Conservation (phyloP, 495 filamentous ascomycete species). For the Neurospora pannonica region DNA sequence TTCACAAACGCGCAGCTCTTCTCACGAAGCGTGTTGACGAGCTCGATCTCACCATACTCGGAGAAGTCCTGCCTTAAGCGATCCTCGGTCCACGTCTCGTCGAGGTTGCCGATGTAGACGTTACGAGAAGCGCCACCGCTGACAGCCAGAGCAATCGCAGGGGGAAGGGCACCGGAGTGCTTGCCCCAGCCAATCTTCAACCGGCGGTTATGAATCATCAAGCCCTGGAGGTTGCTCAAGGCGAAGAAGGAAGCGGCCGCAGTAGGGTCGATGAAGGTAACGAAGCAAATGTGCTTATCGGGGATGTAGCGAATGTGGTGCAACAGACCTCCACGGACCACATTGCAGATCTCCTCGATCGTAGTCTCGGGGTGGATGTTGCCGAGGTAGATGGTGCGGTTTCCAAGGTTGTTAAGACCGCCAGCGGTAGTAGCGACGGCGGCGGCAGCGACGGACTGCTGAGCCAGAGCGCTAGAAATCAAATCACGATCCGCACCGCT, state of each 20-base stretch:
- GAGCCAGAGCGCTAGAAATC: slow-evolving; percentile 89
- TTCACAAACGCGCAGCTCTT: slow-evolving; percentile 99
- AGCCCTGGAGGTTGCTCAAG: slow-evolving; percentile 86
- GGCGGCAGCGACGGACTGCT: slow-evolving; percentile 94
- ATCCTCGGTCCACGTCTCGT: slow-evolving; percentile 95
- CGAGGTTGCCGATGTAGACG: slow-evolving; percentile 95
- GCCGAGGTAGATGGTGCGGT: slow-evolving; percentile 93
- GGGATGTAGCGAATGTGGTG: slow-evolving; percentile 99
- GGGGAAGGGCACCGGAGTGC: slow-evolving; percentile 93
- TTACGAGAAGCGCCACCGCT: slow-evolving; percentile 93
- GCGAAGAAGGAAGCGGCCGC: slow-evolving; percentile 97
- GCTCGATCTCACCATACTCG: slow-evolving; percentile 95
- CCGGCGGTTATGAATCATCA: slow-evolving; percentile 98
- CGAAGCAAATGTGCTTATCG: slow-evolving; percentile 99
- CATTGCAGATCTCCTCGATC: slow-evolving; percentile 97
- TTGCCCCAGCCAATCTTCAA: slow-evolving; percentile 99
- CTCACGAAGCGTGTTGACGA: slow-evolving; percentile 92
- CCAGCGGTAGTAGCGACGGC: slow-evolving; percentile 94
- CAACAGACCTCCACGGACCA: slow-evolving; percentile 83
- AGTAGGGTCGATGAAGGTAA: slow-evolving; percentile 98
- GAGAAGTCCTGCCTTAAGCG: slow-evolving; percentile 93
- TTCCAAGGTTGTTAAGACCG: slow-evolving; percentile 93
- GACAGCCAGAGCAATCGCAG: slow-evolving; percentile 91
- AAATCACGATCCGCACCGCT: slow-evolving; percentile 92
- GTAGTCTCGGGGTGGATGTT: slow-evolving; percentile 99